These are phyloP conservation scores for Tremellales sp. DNA, from an alignment of 1,284 basidiomycete genomes.

Conservation along the genomic window DNA sequence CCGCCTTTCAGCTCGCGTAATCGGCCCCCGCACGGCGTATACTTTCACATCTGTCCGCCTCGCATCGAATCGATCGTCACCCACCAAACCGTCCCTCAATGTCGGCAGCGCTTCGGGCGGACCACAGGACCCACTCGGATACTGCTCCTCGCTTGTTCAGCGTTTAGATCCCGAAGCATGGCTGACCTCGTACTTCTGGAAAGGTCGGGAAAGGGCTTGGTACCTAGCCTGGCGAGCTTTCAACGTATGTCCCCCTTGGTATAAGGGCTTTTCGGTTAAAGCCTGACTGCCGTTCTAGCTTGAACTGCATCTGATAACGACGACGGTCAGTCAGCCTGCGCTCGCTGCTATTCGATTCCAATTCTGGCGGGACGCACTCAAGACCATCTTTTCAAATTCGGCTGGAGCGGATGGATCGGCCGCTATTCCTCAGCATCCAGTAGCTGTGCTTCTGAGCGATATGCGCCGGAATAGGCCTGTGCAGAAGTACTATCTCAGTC, in stretches of 20 bases:
- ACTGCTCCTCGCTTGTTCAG: constrained; percentile 46
- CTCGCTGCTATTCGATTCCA: constrained; percentile 86
- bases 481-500: constrained; percentile 67
- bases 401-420: constrained; percentile 13
- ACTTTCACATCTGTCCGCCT: too few species aligned
- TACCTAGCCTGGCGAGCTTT: constrained; percentile 83
- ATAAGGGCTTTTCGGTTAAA: neutral
- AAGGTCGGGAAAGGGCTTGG: constrained; percentile 59
- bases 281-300: constrained; percentile 55
- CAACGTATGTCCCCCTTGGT: constrained; percentile 59
- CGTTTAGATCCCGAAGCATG: constrained; percentile 61
- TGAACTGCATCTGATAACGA: constrained; percentile 76
- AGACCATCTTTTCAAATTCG: constrained; percentile 52
- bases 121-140: constrained; percentile 37
- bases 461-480: constrained; percentile 52
- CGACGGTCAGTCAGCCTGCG: constrained; percentile 69
- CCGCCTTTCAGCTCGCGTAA: too few species aligned
- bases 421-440: constrained; percentile 66
- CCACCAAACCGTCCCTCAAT: neutral
- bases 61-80: neutral
- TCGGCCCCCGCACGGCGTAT: too few species aligned
- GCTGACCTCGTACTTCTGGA: constrained; percentile 72
- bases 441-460: constrained; percentile 69
- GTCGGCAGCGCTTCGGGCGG: constrained; percentile 19
- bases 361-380: constrained; percentile 86